Evolutionary conservation across 2,329 filamentous ascomycete species (phyloP), one percentile per base, ranked within the genome.

Genomic region (Passalora sequoiae): DNA sequence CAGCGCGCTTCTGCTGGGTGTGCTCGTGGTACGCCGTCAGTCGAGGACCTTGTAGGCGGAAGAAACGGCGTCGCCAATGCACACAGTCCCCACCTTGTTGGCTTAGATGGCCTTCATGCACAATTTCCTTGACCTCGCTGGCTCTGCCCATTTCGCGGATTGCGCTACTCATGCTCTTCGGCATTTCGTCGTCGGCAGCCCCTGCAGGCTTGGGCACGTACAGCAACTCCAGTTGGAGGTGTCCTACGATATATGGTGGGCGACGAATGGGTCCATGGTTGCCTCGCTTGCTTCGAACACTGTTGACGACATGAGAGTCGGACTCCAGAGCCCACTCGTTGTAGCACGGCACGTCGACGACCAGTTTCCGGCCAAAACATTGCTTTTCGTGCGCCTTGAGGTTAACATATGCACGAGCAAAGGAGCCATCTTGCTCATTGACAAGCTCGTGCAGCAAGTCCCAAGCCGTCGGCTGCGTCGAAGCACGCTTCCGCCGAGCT

Each of bases 11-110:
- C 66, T 98, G 92, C 17, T 89, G 83, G 12, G 91, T 97, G 31
- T 89, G 82, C 71, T 98, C 92, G 62, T 98, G 92, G 67, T 89
- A 98, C 2, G 92, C 92, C 4, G 91, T 97, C 48, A 98, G 74
- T 66, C 94, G 94, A 20, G 86, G 83, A 30, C 91, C 91, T 16
- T 86, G 78, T 6, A 98, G 81, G 65, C 92, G 94, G 76, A 98
- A 98, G 72, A 94, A 97, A 48, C 92, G 87, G 47, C 92, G 88
- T 50, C 92, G 89, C 92, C 92, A 98, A 74, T 89, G 97, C 86
- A 95, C 89, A 67, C 92, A 98, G 64, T 98, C 92, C 57, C 92
- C 92, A 62, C 92, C 92, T 69, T 98, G 92, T 65, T 98, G 92
- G 64, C 89, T 96, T 47, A 98, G 72, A 60, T 85, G 82, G 21